Evolutionary conservation across 495 filamentous ascomycete genomes (phyloP), one percentile per base, ranked within the genome.

Genomic region (Aspergillus carlsbadensis): DNA sequence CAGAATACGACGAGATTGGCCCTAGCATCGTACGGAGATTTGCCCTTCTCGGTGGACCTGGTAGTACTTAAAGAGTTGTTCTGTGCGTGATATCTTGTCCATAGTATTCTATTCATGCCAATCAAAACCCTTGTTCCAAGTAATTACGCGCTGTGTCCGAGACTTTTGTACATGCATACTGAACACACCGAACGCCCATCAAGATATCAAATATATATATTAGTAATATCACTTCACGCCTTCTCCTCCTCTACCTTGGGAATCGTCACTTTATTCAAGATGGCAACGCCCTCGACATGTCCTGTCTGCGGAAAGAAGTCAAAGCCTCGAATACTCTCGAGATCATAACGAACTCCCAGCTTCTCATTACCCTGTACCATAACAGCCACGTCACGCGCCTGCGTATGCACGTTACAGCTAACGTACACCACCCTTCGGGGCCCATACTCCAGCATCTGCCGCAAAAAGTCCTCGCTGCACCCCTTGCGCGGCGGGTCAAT

Each of bases 271-370:
- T 68, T 69, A 60, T 78, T 79, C 60, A 98, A 70, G 24, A 98
- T 84, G 33, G 89, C 94, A 52, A 97, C 91, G 39, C 94, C 89
- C 70, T 98, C 94, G 0, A 98, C 94, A 80, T 98, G 94, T 6
- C 91, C 85, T 21, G 94, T 98, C 79, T 98, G 94, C 42, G 94
- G 94, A 72, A 98, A 98, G 76, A 98, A 98, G 65, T 98, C 94
- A 67, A 97, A 97, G 5, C 92, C 94, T 43, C 87, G 80, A 33
- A 98, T 75, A 66, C 90, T 95, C 78, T 98, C 95, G 64, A 98
- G 90, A 69, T 86, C 83, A 73, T 96, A 98, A 43, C 80, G 75
- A 24, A 79, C 77, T 46, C 78, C 70, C 10, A 71, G 71, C 62
- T 75, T 75, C 41, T 71, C 67, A 43, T 78, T 69, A 17, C 88